Evolutionary conservation across 2,329 filamentous ascomycete genomes (phyloP), one percentile per base, ranked within the genome.

Genomic region (Trichoderma breve): DNA sequence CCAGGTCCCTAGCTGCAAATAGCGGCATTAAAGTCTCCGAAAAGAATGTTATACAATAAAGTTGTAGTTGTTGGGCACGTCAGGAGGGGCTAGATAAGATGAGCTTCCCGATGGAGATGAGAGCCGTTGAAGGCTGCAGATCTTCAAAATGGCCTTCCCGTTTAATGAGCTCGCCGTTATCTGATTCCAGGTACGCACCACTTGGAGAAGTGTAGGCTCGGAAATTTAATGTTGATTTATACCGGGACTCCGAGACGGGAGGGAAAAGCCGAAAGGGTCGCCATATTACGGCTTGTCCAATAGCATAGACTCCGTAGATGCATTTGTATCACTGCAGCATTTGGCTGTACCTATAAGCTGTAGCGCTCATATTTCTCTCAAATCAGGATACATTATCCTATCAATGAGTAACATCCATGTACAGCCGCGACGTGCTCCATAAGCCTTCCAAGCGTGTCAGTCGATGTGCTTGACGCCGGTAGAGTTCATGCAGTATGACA

Each of bases 101-200:
- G 63, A 72, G 43, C 63, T 72, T 67, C 70, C 70, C 30, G 43
- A 72, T 72, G 30, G 3, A 63, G 70, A 36, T 30, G n/a, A 14
- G 6, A 12, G 24, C 57, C 57, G 57, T 24, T 53, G 47, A 53
- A 14, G 47, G 47, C 3, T 2, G 55, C 4, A 24, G 70, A 72
- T 72, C 70, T 6, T 39, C 39, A 6, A 30, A 55, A 55, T 36
- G 43, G 70, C 70, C 70, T 68, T 72, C 70, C 64, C 14, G 1
- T 58, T 72, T 62, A 2, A 71, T 7, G n/a, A 21, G 39, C n/a
- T 8, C 21, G 43, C 47, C 51, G 51, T 2, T 18, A n/a, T 24
- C 43, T 34, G 51, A 12, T 66, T 39, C n/a, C 64, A 67, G 64
- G 32, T 9, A 57, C 28, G 21, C 51, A n/a, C 12, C 28, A 9